Evolutionary conservation across 345 rosid genomes (phyloP).

Genomic region (Limnanthes douglasii): DNA sequence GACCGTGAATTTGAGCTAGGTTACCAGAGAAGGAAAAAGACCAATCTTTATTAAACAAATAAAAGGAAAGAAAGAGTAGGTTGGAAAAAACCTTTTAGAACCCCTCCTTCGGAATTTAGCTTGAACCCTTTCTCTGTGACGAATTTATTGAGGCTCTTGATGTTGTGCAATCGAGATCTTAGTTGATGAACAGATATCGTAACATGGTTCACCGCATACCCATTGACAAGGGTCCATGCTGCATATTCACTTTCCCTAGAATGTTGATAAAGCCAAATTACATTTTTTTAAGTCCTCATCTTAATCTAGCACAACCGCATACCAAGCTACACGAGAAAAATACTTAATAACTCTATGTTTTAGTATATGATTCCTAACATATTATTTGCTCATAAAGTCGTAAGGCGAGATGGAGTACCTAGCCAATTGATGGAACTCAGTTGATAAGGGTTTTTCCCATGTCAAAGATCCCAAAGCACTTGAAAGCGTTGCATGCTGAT

Average conservation of each 20-base stretch:
- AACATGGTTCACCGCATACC: constrained; percentile 83
- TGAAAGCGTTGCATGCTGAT: constrained; percentile 57
- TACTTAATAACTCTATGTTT: background rate
- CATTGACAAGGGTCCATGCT: constrained; percentile 89
- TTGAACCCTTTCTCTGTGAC: constrained; percentile 51
- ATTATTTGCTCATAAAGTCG: background rate
- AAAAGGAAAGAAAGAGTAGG: background rate
- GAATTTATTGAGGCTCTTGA: constrained; percentile 38
- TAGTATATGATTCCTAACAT: background rate
- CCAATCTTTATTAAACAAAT: background rate
- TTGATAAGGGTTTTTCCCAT: constrained; percentile 57
- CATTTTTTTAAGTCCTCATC: background rate
- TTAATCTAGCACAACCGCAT: no score
- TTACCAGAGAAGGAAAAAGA: no score
- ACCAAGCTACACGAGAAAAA: background rate
- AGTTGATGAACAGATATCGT: constrained; percentile 66
- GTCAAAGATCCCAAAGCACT: constrained; percentile 73
- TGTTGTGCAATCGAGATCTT: constrained; percentile 42
- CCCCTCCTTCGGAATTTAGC: constrained; percentile 74
- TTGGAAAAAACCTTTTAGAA: constrained; percentile 51
- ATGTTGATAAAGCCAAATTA: background rate
- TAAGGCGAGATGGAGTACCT: constrained; percentile 25
- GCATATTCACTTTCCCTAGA: constrained; percentile 87
- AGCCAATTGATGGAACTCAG: constrained; percentile 73
- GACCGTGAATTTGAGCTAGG: no score